These are phyloP conservation scores for Angomonas ambiguus DNA, from an alignment of 208 protist genomes.

Conservation along the genomic window DNA sequence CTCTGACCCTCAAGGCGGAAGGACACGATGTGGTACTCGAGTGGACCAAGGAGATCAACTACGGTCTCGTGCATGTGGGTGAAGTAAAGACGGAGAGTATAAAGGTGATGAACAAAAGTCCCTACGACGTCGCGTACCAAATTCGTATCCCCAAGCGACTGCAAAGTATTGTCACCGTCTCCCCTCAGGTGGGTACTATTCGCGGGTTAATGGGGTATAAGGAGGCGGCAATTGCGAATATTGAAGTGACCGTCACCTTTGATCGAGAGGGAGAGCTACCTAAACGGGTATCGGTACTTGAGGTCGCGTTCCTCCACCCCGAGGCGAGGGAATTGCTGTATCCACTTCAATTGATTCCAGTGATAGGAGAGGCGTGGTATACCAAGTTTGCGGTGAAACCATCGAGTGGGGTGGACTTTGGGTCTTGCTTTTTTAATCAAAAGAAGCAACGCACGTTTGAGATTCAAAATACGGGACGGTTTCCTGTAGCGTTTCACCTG, in stretches of 20 bases:
- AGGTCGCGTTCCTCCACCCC: constrained; percentile 85
- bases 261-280: constrained; percentile 79
- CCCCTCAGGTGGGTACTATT: constrained; percentile 52
- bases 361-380: constrained; percentile 88
- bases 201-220: constrained; percentile 83
- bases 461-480: constrained; percentile 84
- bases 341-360: constrained; percentile 67
- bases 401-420: constrained; percentile 91
- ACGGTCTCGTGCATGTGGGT: constrained; percentile 87
- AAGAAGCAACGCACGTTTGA: constrained; percentile 82
- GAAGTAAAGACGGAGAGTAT: constrained; percentile 73
- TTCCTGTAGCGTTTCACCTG: constrained; percentile 73
- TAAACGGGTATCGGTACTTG: constrained; percentile 60
- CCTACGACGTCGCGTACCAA: constrained; percentile 92
- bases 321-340: constrained; percentile 78
- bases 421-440: constrained; percentile 87
- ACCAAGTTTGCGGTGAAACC: constrained; percentile 88
- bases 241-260: constrained; percentile 74
- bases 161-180: constrained; percentile 61
- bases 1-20: constrained; percentile 84
- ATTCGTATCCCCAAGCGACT: constrained; percentile 73
- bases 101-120: constrained; percentile 90
- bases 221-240: constrained; percentile 73
- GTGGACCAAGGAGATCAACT: constrained; percentile 88
- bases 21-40: constrained; percentile 91